These are phyloP conservation scores for Tillandsia leiboldiana DNA, from an alignment of 176 grass and related monocot species.

Conservation along the genomic window DNA sequence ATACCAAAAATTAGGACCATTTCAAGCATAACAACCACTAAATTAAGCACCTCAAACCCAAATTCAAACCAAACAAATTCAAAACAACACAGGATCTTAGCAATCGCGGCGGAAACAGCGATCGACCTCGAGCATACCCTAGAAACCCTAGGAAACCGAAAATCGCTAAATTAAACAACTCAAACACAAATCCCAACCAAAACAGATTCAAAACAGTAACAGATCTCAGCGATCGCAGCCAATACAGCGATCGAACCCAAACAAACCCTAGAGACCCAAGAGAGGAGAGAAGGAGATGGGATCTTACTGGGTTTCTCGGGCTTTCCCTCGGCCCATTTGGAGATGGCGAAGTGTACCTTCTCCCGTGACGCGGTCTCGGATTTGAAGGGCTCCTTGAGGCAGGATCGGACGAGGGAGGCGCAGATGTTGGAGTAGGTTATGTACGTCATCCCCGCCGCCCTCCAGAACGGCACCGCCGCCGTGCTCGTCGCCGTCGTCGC, in stretches of 20 bases:
- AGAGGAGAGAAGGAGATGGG: not conserved
- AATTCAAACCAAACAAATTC: no score
- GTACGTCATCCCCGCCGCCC: slow-evolving; percentile 85
- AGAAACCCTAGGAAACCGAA: no score
- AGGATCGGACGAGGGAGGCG: slow-evolving; percentile 67
- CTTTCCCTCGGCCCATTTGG: slow-evolving; percentile 72
- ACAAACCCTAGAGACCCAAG: not conserved
- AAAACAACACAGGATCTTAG: no score
- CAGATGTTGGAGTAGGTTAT: slow-evolving; percentile 99
- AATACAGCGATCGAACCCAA: not conserved
- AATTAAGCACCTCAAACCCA: no score
- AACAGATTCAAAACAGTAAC: no score
- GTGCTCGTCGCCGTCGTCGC: slow-evolving; percentile 38
- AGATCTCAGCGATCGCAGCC: no score
- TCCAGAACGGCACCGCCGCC: slow-evolving; percentile 77
- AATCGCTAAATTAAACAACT: no score
- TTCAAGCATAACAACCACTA: no score
- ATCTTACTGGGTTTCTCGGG: slow-evolving; percentile 73
- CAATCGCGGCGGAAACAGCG: no score
- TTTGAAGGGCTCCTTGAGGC: slow-evolving; percentile 87
- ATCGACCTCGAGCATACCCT: no score
- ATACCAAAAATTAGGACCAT: no score
- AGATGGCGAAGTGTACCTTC: slow-evolving; percentile 98
- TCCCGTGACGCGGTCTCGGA: slow-evolving; percentile 52
- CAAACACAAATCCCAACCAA: no score